A percentile compares a stretch with the other conserved stretches of the same genome.
These are phyloP conservation scores for Hippophae gyantsensis DNA, from an alignment of 306 rosid species.

Conservation along the genomic window DNA sequence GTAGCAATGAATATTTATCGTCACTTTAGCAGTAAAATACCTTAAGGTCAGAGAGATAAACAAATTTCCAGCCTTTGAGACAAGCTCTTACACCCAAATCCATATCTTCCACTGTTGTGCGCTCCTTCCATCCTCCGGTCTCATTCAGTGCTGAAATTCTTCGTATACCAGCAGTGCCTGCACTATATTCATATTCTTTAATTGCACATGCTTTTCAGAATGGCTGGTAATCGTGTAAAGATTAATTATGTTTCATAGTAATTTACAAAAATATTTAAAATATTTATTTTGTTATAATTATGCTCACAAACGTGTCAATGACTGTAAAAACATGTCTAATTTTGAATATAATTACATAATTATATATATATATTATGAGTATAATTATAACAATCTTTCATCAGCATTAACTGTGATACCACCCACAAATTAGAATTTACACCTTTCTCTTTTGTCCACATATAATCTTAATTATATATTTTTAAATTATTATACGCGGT, in stretches of 20 bases:
- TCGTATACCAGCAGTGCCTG: constrained; percentile 98
- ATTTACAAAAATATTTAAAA: no score
- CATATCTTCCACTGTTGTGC: constrained; percentile 96
- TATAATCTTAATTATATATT: no score
- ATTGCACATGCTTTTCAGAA: no score
- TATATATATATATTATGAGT: no score
- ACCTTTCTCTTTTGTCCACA: neutral
- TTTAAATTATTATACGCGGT: no score
- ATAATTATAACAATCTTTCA: constrained; percentile 10
- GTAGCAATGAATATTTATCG: no score
- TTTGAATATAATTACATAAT: no score
- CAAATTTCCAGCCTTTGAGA: constrained; percentile 76
- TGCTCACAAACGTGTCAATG: no score
- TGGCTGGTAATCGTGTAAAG: no score
- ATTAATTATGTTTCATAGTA: no score
- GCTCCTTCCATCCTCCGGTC: constrained; percentile 96
- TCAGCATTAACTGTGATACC: constrained; percentile 60
- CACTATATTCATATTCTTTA: neutral
- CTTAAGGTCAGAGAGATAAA: constrained; percentile 55
- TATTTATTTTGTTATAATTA: no score
- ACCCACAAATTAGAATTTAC: neutral
- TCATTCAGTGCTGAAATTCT: constrained; percentile 73
- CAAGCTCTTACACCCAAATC: constrained; percentile 87
- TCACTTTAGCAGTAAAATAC: constrained; percentile 15
- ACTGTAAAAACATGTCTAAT: no score